Conservation (phyloP, 306 rosid species). For the Rosa rugosa region DNA sequence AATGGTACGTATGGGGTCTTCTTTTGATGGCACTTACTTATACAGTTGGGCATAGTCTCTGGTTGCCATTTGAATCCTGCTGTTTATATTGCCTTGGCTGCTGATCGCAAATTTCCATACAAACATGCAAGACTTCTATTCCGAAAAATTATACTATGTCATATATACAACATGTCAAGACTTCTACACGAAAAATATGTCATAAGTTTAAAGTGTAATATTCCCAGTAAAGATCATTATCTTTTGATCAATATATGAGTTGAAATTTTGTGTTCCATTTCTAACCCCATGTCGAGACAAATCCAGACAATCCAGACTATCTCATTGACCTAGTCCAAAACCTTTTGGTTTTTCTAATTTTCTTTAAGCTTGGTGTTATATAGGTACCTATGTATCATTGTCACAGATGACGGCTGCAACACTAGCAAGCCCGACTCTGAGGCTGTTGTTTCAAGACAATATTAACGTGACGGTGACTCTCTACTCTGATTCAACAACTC, state of each 20-base stretch:
- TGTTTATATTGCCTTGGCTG: conserved; percentile 42
- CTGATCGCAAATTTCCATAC: conserved; percentile 28
- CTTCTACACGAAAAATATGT: not conserved
- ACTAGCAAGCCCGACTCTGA: conserved; percentile 34
- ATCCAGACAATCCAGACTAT: not conserved
- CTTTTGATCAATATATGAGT: too few relatives aligned
- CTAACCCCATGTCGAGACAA: too few relatives aligned
- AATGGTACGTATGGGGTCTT: conserved; percentile 41
- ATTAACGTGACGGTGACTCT: conserved; percentile 27
- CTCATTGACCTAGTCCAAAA: not conserved
- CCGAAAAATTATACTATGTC: not conserved
- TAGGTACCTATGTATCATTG: conserved; percentile 40
- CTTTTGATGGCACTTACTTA: conserved; percentile 35
- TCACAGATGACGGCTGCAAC: conserved; percentile 27
- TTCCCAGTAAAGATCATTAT: too few relatives aligned
- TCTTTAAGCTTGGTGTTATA: not conserved
- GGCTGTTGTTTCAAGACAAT: conserved; percentile 25
- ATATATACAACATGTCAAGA: not conserved
- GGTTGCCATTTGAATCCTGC: conserved; percentile 61
- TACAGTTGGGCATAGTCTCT: conserved; percentile 49
- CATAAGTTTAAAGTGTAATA: too few relatives aligned
- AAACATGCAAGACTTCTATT: conserved; percentile 29
- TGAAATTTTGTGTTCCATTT: too few relatives aligned
- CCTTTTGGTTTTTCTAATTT: not conserved
- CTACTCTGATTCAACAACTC: conserved; percentile 24